Evolutionary conservation across 768 basidiomycete genomes (phyloP), one percentile per base, ranked within the genome.

Genomic region (Tulasnella sp.): DNA sequence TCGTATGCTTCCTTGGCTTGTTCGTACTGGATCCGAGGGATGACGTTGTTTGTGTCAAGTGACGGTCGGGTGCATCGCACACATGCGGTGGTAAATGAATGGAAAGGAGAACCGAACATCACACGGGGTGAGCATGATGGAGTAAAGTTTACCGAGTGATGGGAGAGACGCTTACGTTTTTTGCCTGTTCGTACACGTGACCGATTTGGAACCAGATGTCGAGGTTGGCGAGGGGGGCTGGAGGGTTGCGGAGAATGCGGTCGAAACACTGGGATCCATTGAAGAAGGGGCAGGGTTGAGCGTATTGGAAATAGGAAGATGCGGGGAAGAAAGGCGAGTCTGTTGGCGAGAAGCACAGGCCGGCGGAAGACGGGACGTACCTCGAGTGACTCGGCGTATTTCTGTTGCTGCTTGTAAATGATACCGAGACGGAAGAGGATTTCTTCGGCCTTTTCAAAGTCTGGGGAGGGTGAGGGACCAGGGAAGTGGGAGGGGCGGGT

Each of bases 131-230:
- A 34, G 21, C n/a, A 35, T 35, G 46, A 21, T 3, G 37, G 19
- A 36, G 34, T 35, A 52, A 52, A 52, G 34, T 52, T 52, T 52
- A 15, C 50, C 27, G 62, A 35, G 36, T 1, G 6, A 57, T 34
- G n/a, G n/a, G n/a, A n/a, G n/a, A n/a, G n/a, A n/a, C n/a, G n/a
- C 80, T 70, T 67, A 93, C 93, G 68, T 98, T 92, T 71, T 91
- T 86, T 69, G 94, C 89, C 67, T 96, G 93, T 70, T 98, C 96
- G 65, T 88, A 91, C 17, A 98, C 94, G 66, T 98, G 96, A 2
- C 96, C 96, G 60, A 99, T 96, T 72, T 99, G 96, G 80, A 98
- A 98, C 92, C 93, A 98, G 62, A 99, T 98, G 64, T 99, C 96
- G 56, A 91, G 87, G 64, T 93, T 87, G 14, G 93, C 94, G 31